phyloP scores from a whole-genome alignment of 805 yeast species.

The Wickerhamiella parazyma region DNA sequence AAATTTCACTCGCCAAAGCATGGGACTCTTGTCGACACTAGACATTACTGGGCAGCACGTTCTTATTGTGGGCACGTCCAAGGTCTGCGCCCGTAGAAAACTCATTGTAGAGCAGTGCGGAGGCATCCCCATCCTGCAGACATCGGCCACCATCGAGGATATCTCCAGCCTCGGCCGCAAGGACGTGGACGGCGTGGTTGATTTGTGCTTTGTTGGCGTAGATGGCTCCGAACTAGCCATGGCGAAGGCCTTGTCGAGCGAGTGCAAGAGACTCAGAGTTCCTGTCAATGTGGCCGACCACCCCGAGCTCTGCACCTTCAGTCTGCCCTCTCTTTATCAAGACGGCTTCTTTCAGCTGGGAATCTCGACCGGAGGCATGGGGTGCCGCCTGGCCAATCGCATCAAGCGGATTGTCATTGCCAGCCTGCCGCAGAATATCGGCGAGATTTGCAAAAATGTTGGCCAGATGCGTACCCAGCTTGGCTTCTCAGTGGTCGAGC shows the following conservation, averaged over 20 bases:
- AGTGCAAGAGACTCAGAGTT: slow-evolving; percentile 50
- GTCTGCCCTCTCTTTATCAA: slow-evolving; percentile 54
- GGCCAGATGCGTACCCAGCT: slow-evolving; percentile 50
- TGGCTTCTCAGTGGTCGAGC: slow-evolving; percentile 22
- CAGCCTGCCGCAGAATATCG: slow-evolving; percentile 56
- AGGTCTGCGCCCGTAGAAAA: slow-evolving; percentile 12
- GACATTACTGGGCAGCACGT: slow-evolving; percentile 14
- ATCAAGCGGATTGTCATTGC: slow-evolving; percentile 55
- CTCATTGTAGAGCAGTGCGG: slow-evolving; percentile 14
- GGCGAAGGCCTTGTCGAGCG: slow-evolving; percentile 33
- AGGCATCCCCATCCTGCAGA: slow-evolving; percentile 10
- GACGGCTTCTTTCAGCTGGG: slow-evolving; percentile 72
- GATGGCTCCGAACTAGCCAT: slow-evolving; percentile 15
- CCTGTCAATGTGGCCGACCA: slow-evolving; percentile 73
- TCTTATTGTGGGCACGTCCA: slow-evolving; percentile 14
- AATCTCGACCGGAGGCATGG: slow-evolving; percentile 75
- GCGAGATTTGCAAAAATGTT: slow-evolving; percentile 50
- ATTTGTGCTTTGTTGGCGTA: slow-evolving; percentile 50
- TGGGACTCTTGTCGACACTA: slow-evolving; percentile 17
- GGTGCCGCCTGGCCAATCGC: slow-evolving; percentile 73
- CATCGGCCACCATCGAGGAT: slow-evolving; percentile 25
- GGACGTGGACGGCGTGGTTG: slow-evolving; percentile 52
- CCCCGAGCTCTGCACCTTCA: slow-evolving; percentile 59
- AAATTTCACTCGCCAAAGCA: not conserved
- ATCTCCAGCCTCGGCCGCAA: slow-evolving; percentile 46